Conservation (phyloP, 768 basidiomycete genomes). For the Exsudoporus frostii region DNA sequence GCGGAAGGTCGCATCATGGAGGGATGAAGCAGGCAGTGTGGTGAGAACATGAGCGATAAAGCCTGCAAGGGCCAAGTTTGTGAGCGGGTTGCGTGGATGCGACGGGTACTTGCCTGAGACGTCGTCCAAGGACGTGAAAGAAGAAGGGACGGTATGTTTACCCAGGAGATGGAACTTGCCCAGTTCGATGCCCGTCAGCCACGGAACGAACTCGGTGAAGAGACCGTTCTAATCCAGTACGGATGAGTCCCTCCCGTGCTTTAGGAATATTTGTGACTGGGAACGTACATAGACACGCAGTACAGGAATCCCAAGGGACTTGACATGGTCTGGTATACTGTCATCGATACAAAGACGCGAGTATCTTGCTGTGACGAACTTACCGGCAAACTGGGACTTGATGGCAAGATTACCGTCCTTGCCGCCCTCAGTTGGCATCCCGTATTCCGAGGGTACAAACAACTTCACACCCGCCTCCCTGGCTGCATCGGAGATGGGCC, state of each 20-base stretch:
- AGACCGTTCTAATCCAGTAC: constrained; percentile 29
- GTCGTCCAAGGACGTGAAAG: constrained; percentile 33
- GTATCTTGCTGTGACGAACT: background rate
- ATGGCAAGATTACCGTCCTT: constrained; percentile 22
- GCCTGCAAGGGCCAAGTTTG: constrained; percentile 21
- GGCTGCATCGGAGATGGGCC: constrained; percentile 33
- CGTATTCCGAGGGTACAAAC: constrained; percentile 40
- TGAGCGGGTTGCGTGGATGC: background rate
- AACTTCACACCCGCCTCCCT: constrained; percentile 36
- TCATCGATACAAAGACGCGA: background rate
- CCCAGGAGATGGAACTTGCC: constrained; percentile 34
- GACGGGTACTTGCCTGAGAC: constrained; percentile 29
- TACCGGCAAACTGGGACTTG: constrained; percentile 32
- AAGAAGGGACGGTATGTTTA: constrained; percentile 29
- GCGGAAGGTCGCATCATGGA: constrained; percentile 33
- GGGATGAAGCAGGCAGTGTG: constrained; percentile 22
- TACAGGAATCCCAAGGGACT: constrained; percentile 29
- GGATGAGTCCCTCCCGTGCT: background rate
- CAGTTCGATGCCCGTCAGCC: constrained; percentile 25
- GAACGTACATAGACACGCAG: constrained; percentile 33
- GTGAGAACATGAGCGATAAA: constrained; percentile 36
- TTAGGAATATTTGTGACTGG: background rate
- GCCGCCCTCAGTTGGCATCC: constrained; percentile 34
- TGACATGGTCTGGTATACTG: constrained; percentile 24
- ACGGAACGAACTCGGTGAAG: constrained; percentile 32